Conservation (phyloP, 2,329 filamentous ascomycete genomes). For the Colletotrichum melonis region DNA sequence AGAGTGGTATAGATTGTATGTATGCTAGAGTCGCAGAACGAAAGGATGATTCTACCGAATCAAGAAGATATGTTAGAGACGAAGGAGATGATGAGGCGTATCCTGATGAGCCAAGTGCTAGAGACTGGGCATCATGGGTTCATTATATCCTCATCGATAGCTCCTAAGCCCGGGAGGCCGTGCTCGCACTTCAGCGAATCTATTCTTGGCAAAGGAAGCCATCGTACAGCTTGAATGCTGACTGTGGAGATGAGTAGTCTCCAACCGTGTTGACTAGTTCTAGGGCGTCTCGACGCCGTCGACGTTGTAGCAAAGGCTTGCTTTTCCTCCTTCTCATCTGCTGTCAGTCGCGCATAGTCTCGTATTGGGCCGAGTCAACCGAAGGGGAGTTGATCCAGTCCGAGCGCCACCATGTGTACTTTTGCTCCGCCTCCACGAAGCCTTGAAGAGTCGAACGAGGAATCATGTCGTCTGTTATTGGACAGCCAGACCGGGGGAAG, state of each 20-base stretch:
- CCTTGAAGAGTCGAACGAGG: background rate
- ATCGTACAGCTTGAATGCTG: background rate
- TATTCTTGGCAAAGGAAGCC: conserved; percentile 19
- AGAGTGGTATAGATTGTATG: background rate
- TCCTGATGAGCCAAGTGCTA: conserved; percentile 1
- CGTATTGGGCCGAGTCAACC: conserved; percentile 1
- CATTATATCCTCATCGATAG: conserved; percentile 24
- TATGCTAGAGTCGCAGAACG: background rate
- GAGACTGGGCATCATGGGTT: background rate
- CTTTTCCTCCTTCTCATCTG: background rate
- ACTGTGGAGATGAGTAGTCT: conserved; percentile 19
- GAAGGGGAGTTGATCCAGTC: background rate
- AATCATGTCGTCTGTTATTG: conserved; percentile 1
- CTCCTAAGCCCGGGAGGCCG: background rate
- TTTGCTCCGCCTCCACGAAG: conserved; percentile 19
- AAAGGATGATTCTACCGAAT: conserved; percentile 7
- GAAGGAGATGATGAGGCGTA: conserved; percentile 8
- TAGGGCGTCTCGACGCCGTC: conserved; percentile 23
- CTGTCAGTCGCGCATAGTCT: background rate
- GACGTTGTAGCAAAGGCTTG: conserved; percentile 10
- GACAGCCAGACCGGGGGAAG: background rate
- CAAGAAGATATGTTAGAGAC: background rate
- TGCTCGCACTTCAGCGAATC: background rate
- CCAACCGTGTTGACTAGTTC: conserved; percentile 6
- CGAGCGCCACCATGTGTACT: background rate